Evolutionary conservation across 2,329 filamentous ascomycete genomes (phyloP).

Genomic region (Thielaviopsis populi): DNA sequence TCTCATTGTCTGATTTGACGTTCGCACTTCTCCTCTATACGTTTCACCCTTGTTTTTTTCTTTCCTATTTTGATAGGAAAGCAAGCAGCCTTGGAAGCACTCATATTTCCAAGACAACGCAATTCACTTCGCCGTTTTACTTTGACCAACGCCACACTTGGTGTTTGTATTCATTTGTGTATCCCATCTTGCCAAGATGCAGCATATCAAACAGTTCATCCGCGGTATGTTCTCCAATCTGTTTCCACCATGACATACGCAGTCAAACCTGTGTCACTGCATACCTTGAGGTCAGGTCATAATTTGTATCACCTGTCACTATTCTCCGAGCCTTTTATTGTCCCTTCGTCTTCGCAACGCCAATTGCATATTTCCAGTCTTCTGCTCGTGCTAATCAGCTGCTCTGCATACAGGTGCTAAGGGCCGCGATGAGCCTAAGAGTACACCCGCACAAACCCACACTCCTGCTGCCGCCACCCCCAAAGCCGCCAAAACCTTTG

Average conservation of each 20-base stretch:
- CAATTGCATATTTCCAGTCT: not conserved
- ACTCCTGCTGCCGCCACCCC: not conserved
- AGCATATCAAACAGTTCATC: slow-evolving; percentile 16
- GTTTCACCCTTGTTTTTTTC: not conserved
- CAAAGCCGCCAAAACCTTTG: not conserved
- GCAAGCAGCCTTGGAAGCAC: not conserved
- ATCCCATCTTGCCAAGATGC: slow-evolving; percentile 5
- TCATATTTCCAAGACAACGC: not conserved
- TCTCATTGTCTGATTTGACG: not conserved
- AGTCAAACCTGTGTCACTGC: not conserved
- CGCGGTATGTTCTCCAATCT: slow-evolving; percentile 13
- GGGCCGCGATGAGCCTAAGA: slow-evolving; percentile 13
- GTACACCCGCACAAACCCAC: not conserved
- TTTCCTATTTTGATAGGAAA: not conserved
- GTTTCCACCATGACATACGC: not conserved
- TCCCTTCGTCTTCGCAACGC: not conserved
- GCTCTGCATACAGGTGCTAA: slow-evolving; percentile 3
- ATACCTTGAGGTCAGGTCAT: not conserved
- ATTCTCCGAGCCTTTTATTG: not conserved
- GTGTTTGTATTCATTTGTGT: not conserved
- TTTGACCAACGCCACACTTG: not conserved
- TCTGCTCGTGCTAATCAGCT: not conserved
- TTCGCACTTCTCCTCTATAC: not conserved
- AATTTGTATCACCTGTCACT: not conserved
- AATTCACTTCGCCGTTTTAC: not conserved